Evolutionary conservation across 176 grass and related monocot genomes (phyloP).

Genomic region (Hsuehochloa calcarea): DNA sequence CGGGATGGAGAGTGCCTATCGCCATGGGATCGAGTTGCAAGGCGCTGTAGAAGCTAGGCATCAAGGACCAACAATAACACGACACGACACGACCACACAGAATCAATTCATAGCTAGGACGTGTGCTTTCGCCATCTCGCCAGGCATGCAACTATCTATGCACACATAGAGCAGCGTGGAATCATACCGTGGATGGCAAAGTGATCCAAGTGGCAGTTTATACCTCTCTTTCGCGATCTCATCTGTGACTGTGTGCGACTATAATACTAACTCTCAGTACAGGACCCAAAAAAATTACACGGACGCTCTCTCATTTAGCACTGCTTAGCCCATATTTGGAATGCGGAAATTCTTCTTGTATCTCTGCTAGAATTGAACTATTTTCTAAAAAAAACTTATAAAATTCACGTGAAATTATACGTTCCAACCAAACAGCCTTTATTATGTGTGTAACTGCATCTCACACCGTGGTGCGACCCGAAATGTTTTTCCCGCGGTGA

Average conservation of each 20-base stretch:
- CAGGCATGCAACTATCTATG: background rate
- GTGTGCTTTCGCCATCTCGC: background rate
- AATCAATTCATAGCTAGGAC: background rate
- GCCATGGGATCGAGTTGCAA: background rate
- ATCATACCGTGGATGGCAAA: background rate
- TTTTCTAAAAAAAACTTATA: too few relatives aligned
- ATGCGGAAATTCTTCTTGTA: too few relatives aligned
- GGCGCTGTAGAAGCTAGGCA: background rate
- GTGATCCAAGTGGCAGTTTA: too few relatives aligned
- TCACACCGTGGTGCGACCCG: background rate
- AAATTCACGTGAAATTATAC: background rate
- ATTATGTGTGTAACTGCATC: background rate
- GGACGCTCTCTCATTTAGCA: too few relatives aligned
- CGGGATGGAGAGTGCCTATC: background rate
- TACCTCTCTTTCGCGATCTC: background rate
- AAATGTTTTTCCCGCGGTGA: background rate
- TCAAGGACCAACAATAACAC: background rate
- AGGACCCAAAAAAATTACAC: too few relatives aligned
- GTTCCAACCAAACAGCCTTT: background rate
- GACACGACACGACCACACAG: background rate
- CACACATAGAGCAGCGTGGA: background rate
- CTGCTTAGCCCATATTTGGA: too few relatives aligned
- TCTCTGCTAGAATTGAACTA: too few relatives aligned
- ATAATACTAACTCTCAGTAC: background rate
- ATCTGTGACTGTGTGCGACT: background rate